These are phyloP conservation scores for Talaromyces sp. DNA, from an alignment of 2,329 filamentous ascomycete species.

Conservation along the genomic window DNA sequence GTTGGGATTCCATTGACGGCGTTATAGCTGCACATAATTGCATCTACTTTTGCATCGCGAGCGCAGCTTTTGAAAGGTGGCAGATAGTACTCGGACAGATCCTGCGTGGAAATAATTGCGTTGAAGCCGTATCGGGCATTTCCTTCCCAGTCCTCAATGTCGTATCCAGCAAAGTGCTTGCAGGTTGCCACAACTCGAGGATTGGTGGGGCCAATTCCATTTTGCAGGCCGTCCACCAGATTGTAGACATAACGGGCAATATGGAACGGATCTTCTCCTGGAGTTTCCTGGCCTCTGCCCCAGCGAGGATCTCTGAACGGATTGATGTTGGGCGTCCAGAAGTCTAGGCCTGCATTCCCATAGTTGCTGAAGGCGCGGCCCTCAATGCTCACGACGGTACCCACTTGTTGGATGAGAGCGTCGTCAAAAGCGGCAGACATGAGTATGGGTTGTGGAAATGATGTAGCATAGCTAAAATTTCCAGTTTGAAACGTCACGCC, in stretches of 20 bases:
- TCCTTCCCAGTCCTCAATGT: constrained; percentile 47
- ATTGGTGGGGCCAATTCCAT: constrained; percentile 28
- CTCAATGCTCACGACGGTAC: constrained; percentile 51
- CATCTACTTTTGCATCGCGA: constrained; percentile 53
- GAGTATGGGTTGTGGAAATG: constrained; percentile 60
- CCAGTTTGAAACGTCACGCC: constrained; percentile 54
- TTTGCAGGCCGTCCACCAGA: constrained; percentile 51
- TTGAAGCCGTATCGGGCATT: constrained; percentile 49
- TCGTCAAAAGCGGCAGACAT: constrained; percentile 63
- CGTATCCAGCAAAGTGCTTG: constrained; percentile 57
- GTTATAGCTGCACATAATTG: constrained; percentile 61
- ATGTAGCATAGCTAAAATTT: constrained; percentile 58
- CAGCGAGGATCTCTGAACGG: constrained; percentile 59
- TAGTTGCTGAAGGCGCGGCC: constrained; percentile 61
- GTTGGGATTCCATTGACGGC: constrained; percentile 61
- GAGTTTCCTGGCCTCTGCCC: constrained; percentile 57
- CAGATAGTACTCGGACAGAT: constrained; percentile 64
- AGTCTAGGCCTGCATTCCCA: constrained; percentile 42
- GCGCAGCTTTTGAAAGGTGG: constrained; percentile 62
- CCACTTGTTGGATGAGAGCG: constrained; percentile 53
- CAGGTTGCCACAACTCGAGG: constrained; percentile 52
- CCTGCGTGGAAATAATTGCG: constrained; percentile 54
- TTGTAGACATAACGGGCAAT: constrained; percentile 48
- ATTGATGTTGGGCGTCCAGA: constrained; percentile 65
- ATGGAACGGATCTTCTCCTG: constrained; percentile 53